phyloP scores from a whole-genome alignment of 305 asterid species.

The Fraxinus sp. region DNA sequence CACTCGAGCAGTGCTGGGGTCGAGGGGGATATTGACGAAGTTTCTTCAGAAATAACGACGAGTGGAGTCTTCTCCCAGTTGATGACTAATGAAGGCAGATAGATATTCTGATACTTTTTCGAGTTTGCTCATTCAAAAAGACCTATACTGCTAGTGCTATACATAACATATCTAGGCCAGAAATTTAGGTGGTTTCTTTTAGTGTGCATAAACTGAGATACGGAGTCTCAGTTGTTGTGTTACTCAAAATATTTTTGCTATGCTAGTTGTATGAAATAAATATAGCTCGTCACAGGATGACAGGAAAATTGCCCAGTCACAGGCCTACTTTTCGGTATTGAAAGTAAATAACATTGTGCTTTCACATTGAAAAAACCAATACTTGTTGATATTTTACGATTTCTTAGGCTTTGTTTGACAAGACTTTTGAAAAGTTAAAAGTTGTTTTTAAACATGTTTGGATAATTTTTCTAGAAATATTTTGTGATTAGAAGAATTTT shows the following conservation, averaged over 20 bases:
- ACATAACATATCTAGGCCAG: not conserved
- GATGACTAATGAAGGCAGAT: constrained; percentile 46
- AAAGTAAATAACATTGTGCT: no score
- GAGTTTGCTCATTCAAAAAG: not conserved
- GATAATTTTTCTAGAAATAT: no score
- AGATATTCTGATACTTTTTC: not conserved
- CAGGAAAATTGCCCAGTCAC: no score
- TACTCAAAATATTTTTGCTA: not conserved
- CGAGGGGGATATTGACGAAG: constrained; percentile 20
- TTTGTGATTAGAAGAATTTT: no score
- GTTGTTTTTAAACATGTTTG: no score
- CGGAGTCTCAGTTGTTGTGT: constrained; percentile 3
- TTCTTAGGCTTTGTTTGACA: no score
- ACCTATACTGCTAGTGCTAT: not conserved
- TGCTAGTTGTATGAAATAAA: not conserved
- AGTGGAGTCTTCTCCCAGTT: constrained; percentile 55
- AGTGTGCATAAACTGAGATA: not conserved
- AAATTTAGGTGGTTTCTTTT: not conserved
- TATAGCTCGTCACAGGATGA: no score
- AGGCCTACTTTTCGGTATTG: no score
- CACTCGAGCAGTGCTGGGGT: not conserved
- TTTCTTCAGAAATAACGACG: constrained; percentile 38
- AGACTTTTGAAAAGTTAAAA: not conserved
- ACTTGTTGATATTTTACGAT: no score
- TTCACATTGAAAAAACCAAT: no score